These are phyloP conservation scores for Tylopilus sp. DNA, from an alignment of 1,284 basidiomycete genomes.

Conservation along the genomic window DNA sequence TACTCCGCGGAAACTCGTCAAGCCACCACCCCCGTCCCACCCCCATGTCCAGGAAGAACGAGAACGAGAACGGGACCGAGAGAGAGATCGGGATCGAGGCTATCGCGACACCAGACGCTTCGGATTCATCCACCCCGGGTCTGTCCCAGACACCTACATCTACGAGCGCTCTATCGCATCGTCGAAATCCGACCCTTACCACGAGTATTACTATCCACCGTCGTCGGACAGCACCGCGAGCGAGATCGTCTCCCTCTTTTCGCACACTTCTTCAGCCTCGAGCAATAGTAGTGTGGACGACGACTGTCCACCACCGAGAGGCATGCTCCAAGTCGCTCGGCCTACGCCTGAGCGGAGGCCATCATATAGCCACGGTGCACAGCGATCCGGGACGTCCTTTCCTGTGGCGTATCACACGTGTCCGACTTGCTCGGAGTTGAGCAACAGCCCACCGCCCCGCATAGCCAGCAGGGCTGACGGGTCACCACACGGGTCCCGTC, in stretches of 20 bases:
- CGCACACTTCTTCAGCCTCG: slow-evolving; percentile 44
- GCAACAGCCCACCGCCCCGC: slow-evolving; percentile 27
- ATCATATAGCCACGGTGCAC: slow-evolving; percentile 20
- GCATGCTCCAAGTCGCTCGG: slow-evolving; percentile 23
- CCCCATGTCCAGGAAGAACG: slow-evolving; percentile 25
- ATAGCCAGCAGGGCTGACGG: slow-evolving; percentile 23
- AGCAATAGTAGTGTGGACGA: slow-evolving; percentile 51
- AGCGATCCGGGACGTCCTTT: slow-evolving; percentile 24
- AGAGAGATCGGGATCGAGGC: slow-evolving; percentile 15
- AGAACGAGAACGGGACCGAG: slow-evolving; percentile 22
- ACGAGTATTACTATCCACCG: slow-evolving; percentile 39
- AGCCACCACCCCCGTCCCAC: slow-evolving; percentile 28
- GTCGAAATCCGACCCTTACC: slow-evolving; percentile 49
- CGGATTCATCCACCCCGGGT: slow-evolving; percentile 42
- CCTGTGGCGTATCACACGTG: slow-evolving; percentile 31
- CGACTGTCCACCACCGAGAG: slow-evolving; percentile 28
- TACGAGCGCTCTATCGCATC: slow-evolving; percentile 52
- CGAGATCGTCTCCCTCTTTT: slow-evolving; percentile 38
- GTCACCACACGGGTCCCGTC: slow-evolving; percentile 25
- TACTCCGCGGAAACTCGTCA: slow-evolving; percentile 27
- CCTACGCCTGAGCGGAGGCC: slow-evolving; percentile 24
- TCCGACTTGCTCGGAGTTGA: slow-evolving; percentile 34
- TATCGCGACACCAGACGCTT: slow-evolving; percentile 32
- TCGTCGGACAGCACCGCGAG: slow-evolving; percentile 42
- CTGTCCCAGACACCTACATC: slow-evolving; percentile 46